These are phyloP conservation scores for Picea glauca DNA, from an alignment of 75 land plant genomes.

Conservation along the genomic window DNA sequence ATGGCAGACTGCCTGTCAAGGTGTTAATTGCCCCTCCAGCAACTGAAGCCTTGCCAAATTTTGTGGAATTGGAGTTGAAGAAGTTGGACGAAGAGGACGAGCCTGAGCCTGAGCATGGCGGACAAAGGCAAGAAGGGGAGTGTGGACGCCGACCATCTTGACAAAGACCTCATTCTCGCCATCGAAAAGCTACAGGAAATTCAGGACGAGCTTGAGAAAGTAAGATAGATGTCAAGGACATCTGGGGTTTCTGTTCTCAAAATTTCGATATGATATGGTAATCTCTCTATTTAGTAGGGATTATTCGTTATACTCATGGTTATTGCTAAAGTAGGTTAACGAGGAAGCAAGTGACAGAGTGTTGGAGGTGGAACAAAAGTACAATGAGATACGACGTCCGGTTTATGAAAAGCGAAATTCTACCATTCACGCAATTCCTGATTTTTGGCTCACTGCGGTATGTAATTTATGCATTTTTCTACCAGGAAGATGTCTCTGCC, in stretches of 20 bases:
- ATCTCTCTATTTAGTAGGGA: too few relatives aligned
- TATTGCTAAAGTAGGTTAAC: constrained; percentile 51
- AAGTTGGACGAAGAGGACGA: too few relatives aligned
- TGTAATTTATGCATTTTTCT: constrained; percentile 15
- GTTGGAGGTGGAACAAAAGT: constrained; percentile 85
- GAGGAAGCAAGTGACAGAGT: constrained; percentile 96
- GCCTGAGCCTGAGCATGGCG: neutral
- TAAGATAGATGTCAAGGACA: constrained; percentile 4
- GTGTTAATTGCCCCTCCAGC: too few relatives aligned
- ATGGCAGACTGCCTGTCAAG: too few relatives aligned
- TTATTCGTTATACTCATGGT: too few relatives aligned
- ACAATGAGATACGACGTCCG: constrained; percentile 87
- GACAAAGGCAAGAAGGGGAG: constrained; percentile 60
- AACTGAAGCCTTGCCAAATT: too few relatives aligned
- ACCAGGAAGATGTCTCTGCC: neutral
- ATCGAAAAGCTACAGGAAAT: constrained; percentile 93
- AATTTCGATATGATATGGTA: too few relatives aligned
- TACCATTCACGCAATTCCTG: constrained; percentile 78
- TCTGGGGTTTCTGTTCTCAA: neutral
- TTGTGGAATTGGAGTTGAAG: too few relatives aligned
- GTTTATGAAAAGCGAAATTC: constrained; percentile 71
- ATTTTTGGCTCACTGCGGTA: constrained; percentile 95
- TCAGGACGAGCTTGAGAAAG: constrained; percentile 92
- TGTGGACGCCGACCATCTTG: constrained; percentile 42
- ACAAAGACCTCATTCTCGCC: constrained; percentile 58